Evolutionary conservation across 106 monocot genomes (phyloP).

Genomic region (Dactylorhiza incarnata): DNA sequence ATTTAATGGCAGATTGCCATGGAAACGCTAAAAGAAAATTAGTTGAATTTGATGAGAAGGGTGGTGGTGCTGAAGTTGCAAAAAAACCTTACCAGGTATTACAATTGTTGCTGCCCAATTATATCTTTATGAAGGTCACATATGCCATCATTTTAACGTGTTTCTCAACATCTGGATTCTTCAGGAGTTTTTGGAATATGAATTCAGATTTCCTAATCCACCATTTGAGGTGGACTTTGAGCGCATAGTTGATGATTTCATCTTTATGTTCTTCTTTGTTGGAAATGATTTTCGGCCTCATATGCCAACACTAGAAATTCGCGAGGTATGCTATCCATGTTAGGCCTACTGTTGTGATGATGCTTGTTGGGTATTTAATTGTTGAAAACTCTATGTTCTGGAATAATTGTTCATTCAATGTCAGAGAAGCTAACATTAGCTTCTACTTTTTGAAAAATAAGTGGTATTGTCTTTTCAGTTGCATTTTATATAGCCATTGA

Average conservation of each 20-base stretch:
- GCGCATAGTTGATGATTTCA: conserved; percentile 94
- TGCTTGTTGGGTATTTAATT: background rate
- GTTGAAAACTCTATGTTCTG: background rate
- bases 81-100: too few species aligned
- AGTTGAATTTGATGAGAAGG: too few species aligned
- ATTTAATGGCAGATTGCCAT: too few species aligned
- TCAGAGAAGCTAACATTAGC: background rate
- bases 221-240: conserved; percentile 82
- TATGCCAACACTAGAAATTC: conserved; percentile 95
- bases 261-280: conserved; percentile 94
- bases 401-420: conserved; percentile 1
- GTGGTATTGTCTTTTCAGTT: background rate
- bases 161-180: conserved; percentile 97
- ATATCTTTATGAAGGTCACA: background rate
- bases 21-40: too few species aligned
- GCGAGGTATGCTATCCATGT: conserved; percentile 50
- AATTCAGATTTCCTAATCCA: conserved; percentile 79
- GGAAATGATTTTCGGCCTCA: conserved; percentile 99
- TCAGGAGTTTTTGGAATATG: conserved; percentile 81
- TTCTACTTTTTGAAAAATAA: background rate
- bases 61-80: too few species aligned
- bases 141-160: conserved; percentile 10
- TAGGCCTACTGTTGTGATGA: background rate
- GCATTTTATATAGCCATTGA: background rate
- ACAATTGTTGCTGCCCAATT: background rate